Conservation (phyloP, 345 rosid genomes). For the Gossypium arboreum region DNA sequence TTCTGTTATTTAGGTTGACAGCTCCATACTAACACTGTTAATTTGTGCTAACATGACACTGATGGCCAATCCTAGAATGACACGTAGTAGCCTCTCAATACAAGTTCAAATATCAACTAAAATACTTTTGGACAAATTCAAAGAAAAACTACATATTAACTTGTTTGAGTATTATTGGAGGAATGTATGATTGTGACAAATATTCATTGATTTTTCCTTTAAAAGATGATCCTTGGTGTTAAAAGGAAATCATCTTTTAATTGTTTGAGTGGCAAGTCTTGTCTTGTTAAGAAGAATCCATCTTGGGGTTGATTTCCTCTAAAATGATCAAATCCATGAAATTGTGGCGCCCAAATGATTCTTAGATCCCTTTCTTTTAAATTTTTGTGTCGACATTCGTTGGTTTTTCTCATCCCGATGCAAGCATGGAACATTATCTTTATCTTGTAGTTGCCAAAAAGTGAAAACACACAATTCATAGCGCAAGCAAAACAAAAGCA, state of each 20-base stretch:
- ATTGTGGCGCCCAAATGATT: neutral
- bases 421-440: neutral
- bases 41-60: too few species aligned
- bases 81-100: too few species aligned
- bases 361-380: neutral
- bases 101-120: too few species aligned
- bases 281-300: neutral
- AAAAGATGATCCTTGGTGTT: too few species aligned
- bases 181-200: neutral
- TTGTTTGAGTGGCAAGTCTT: neutral
- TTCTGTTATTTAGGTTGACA: too few species aligned
- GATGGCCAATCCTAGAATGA: too few species aligned
- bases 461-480: neutral
- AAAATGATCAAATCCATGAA: neutral
- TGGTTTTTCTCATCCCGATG: neutral
- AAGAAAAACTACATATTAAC: too few species aligned
- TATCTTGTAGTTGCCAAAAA: neutral
- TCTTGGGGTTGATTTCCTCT: too few species aligned
- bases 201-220: neutral
- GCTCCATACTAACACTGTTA: too few species aligned
- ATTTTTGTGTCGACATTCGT: neutral
- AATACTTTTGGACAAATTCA: too few species aligned
- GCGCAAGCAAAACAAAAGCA: slow-evolving; percentile 10
- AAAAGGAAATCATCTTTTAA: neutral
- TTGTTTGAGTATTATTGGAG: too few species aligned